Evolutionary conservation across 108 stramenopile genomes (phyloP).

Genomic region (Pseudonitzschia pungens): DNA sequence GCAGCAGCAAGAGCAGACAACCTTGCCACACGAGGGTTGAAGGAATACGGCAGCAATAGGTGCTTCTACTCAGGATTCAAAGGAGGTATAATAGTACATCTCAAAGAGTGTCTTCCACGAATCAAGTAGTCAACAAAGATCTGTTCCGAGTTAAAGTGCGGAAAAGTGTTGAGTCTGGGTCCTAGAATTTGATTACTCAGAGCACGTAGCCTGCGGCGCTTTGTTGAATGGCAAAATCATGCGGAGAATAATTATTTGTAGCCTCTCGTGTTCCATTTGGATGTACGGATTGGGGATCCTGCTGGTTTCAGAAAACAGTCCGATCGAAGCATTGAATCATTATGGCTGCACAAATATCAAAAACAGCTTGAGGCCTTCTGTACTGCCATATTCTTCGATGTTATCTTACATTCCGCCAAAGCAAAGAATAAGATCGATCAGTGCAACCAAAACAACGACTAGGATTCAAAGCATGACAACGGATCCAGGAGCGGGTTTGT

Average conservation of each 20-base stretch:
- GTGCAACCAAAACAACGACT: neutral
- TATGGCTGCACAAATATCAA: slow-evolving; percentile 4
- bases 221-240: neutral
- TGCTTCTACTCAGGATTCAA: neutral
- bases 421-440: neutral
- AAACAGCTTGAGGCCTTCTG: neutral
- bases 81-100: neutral
- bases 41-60: neutral
- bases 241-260: slow-evolving; percentile 12
- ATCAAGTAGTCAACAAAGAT: neutral
- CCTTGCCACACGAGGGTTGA: neutral
- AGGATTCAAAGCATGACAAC: slow-evolving; percentile 19
- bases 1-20: neutral
- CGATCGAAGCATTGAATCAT: slow-evolving; percentile 10
- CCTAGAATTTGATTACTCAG: neutral
- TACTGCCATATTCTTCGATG: neutral
- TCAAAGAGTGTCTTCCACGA: neutral
- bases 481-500: slow-evolving; percentile 10
- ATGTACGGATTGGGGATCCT: neutral
- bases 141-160: neutral
- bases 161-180: neutral
- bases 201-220: neutral
- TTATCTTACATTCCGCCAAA: neutral
- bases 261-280: slow-evolving; percentile 5
- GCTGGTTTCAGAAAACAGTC: neutral